Evolutionary conservation across 2,329 filamentous ascomycete genomes (phyloP), one percentile per base, ranked within the genome.

Genomic region (Daldinia eschscholtzii): DNA sequence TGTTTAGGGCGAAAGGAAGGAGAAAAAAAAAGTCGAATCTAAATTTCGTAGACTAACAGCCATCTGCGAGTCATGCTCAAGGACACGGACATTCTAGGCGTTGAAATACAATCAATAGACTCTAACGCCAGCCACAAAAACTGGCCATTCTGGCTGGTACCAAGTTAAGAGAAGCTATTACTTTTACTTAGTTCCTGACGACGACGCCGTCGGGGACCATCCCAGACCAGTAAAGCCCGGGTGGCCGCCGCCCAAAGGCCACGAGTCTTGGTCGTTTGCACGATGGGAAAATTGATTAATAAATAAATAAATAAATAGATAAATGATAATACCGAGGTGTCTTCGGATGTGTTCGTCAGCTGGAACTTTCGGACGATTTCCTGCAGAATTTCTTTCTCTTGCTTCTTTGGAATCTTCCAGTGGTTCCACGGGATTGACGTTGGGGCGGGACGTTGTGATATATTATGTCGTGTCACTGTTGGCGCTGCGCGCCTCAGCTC

Each of bases 121-220:
- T 50, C 26, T 28, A n/a, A 26, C 52, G 52, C 57, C 60, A 39
- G 20, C 30, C 46, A 37, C 13, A 20, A 35, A 35, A 39, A 52
- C 41, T 33, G 37, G 30, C 28, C 6, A 9, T 42, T 56, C 33
- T 61, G 30, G 57, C 33, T 61, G 30, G 57, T 57, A 58, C 13
- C 15, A 33, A 44, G 4, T 18, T 44, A 23, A 18, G 10, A n/a
- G n/a, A 41, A 57, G 28, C 42, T 48, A 18, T 61, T 50, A 28
- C 20, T 48, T 55, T 64, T 59, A 30, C 39, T 42, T 35, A 28
- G 61, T 56, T 56, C 46, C 48, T 67, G 39, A 56, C 60, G 52
- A 64, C 56, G 60, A 50, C 62, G 64, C 56, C 41, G 26, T 42
- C 44, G 56, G 56, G 41, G 52, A 41, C 62, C 57, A 60, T 68